Evolutionary conservation across 495 filamentous ascomycete genomes (phyloP), one percentile per base, ranked within the genome.

Genomic region (Neurospora sp.): DNA sequence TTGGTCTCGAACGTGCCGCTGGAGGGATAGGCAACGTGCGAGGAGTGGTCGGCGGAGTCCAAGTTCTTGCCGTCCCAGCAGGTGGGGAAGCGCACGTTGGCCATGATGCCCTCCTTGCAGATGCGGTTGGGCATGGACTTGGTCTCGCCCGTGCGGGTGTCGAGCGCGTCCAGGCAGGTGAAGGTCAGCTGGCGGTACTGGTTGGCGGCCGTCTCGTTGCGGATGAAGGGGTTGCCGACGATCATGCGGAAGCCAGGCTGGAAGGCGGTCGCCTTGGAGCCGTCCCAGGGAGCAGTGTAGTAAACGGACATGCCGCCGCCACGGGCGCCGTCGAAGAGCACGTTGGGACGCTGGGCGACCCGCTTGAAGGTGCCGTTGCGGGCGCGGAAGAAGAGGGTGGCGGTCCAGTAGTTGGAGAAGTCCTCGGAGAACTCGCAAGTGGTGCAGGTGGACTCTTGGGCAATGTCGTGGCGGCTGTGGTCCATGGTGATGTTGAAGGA

Each of bases 191-290:
- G 82, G 9, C 81, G 79, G 75, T 75, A 83, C 42, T 77, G 76
- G 37, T 77, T 69, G 1, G 82, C 81, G 48, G 48, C 23, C 12
- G 48, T 16, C 23, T 31, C 48, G 48, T 77, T 80, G 71, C 83
- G 79, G n/a, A 75, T 79, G 72, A 75, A 80, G 0, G 90, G 84
- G 77, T 91, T 84, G 44, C 93, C 93, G 54, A 90, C 86, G 18
- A 94, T 75, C 90, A 95, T 94, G 74, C 91, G 92, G 79, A 93
- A 91, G 37, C 88, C 90, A 39, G 83, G 80, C 41, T 77, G 73
- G 73, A 86, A 86, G 54, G 83, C 85, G 0, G 84, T 86, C 70
- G 84, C 81, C n/a, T 77, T 82, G 37, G 70, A 78, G 0, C 70
- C 75, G 38, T 78, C 84, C 70, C 81, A 79, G 31, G 79, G 75